Base-by-base conservation (phyloP, 2,329 filamentous ascomycete species). In the Phyllosticta ampelicida region DNA sequence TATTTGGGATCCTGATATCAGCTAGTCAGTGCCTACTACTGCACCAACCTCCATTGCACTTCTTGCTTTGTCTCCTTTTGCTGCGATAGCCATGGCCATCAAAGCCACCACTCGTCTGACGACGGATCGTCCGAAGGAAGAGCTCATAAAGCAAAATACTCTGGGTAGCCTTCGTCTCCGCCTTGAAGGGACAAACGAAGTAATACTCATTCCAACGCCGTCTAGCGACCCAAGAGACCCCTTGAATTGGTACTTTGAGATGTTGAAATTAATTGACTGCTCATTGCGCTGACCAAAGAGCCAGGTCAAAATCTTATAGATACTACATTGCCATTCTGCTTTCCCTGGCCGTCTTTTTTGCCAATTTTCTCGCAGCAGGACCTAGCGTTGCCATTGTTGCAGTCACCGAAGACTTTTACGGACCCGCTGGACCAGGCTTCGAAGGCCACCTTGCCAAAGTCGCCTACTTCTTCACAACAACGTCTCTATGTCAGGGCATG, bases 311-410 rank as follows among this genome's bases (percentile, higher is more conserved):
- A 68, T 68, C 71, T 62, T 78, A 76, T 62, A 78, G 79, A 54
- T 73, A 74, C 61, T 81, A 79, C 65, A 77, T 77, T 44, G 78
- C 78, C 9, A 64, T 69, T 53, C 67, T 80, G 13, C 73, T 81
- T 30, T 81, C 77, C 64, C 61, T 77, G 3, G 78, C 79, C 55
- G 81, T 82, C 71, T 72, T 80, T 61, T 74, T 82, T 67, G 79
- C 75, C 68, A 82, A 82, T 66, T 82, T 82, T 62, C 68, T 82
- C 4, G 78, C 79, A 0, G 80, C 78, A n/a, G 80, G 74, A 0
- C 79, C 80, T 2, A 75, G 75, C 2, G 75, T 82, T 28, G 78
- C 77, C 56, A 77, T 82, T 48, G 67, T 77, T 10, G 63, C 72
- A 2, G 78, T 76, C 4, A 74, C 78, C 3, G 62, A 73, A 8